A percentile compares a stretch with the other conserved stretches of the same genome.
phyloP scores from a whole-genome alignment of 1,284 basidiomycete species.

The Ustilago sp. region DNA sequence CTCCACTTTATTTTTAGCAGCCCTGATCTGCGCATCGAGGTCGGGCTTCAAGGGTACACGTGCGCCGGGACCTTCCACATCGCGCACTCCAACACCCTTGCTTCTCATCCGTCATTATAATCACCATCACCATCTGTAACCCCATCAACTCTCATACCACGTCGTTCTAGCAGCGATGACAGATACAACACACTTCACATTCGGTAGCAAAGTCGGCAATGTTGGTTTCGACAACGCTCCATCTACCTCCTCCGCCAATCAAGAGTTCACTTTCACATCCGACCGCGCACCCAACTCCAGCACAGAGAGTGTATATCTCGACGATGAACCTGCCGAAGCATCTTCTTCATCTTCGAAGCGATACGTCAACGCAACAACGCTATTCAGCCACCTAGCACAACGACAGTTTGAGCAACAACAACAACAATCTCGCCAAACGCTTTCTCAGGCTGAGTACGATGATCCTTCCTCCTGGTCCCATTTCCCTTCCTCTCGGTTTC shows the following conservation, averaged over 20 bases:
- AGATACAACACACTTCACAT: neutral
- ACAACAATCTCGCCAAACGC: neutral
- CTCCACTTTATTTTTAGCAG: constrained; percentile 4
- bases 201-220: neutral
- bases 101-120: neutral
- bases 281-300: neutral
- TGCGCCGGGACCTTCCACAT: constrained; percentile 3
- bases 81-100: neutral
- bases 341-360: neutral
- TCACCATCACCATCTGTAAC: neutral
- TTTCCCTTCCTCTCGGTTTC: neutral
- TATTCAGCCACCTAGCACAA: constrained; percentile 21
- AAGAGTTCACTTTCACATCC: neutral
- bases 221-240: neutral
- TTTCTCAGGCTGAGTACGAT: constrained; percentile 20
- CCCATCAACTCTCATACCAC: neutral
- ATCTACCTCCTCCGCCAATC: neutral
- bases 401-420: constrained; percentile 13
- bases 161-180: neutral
- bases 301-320: constrained; percentile 17
- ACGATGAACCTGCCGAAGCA: constrained; percentile 8
- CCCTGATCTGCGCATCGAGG: neutral
- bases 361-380: constrained; percentile 6
- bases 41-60: neutral
- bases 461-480: constrained; percentile 9